Conservation (phyloP, 1,284 basidiomycete genomes). For the Pseudozyma thailandica region DNA sequence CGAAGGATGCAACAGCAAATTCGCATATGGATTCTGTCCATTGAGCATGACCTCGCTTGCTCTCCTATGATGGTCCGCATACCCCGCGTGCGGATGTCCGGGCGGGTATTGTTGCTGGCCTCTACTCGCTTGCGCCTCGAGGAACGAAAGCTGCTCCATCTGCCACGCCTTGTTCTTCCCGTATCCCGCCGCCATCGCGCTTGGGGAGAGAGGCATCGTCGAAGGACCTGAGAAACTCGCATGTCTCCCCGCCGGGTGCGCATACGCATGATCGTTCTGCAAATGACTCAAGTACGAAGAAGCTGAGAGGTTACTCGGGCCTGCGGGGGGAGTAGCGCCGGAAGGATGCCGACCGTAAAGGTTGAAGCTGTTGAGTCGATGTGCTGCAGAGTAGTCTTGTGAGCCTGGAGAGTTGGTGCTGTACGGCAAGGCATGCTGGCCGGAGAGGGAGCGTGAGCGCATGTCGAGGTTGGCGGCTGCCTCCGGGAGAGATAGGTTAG, state of each 20-base stretch:
- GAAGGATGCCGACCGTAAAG: conserved; percentile 31
- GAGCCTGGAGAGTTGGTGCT: conserved; percentile 3
- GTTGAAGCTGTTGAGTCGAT: conserved; percentile 38
- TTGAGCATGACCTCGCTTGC: conserved; percentile 21
- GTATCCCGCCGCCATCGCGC: conserved; percentile 40
- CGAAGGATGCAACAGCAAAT: conserved; percentile 20
- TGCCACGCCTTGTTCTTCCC: conserved; percentile 58
- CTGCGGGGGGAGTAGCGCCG: conserved; percentile 24
- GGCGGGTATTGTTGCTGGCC: conserved; percentile 18
- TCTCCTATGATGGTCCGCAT: conserved; percentile 16
- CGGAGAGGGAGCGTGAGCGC: conserved; percentile 20
- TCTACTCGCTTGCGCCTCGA: conserved; percentile 45
- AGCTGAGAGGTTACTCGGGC: conserved; percentile 5
- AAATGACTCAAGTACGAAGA: conserved; percentile 20
- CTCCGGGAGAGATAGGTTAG: background rate
- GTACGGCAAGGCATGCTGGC: conserved; percentile 7
- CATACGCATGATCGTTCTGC: conserved; percentile 11
- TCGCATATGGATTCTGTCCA: conserved; percentile 22
- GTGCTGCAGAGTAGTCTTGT: conserved; percentile 11
- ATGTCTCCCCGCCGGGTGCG: conserved; percentile 20
- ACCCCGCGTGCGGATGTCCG: conserved; percentile 1
- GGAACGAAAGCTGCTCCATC: conserved; percentile 55
- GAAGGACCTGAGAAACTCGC: conserved; percentile 27
- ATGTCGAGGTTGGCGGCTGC: conserved; percentile 9
- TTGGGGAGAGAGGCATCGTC: conserved; percentile 5